Conservation (phyloP, 495 filamentous ascomycete genomes). For the Friedmanniomyces simplex region DNA sequence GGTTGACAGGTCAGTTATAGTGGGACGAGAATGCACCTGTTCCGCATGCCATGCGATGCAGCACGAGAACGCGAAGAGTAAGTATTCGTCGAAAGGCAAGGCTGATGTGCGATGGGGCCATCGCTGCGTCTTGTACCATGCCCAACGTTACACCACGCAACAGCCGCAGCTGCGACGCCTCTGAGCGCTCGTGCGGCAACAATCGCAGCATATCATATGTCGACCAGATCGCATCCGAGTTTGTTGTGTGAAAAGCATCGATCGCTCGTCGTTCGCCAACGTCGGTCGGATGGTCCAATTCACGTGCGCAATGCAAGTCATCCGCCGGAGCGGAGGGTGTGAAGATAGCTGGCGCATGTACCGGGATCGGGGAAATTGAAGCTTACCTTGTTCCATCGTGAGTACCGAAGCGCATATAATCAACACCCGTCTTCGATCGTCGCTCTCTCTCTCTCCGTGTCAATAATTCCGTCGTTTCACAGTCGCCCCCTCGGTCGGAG, state of each 20-base stretch:
- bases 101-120: not conserved
- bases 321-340: not conserved
- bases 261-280: not conserved
- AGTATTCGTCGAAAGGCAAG: not conserved
- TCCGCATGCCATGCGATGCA: too few species aligned
- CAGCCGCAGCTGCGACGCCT: not conserved
- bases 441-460: not conserved
- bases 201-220: not conserved
- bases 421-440: not conserved
- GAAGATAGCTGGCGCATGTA: constrained; percentile 3
- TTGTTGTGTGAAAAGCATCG: not conserved
- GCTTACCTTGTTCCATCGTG: constrained; percentile 19
- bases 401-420: constrained; percentile 10
- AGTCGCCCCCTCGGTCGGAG: not conserved
- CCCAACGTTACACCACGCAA: constrained; percentile 14
- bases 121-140: not conserved
- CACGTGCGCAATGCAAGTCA: not conserved
- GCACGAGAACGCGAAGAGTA: too few species aligned
- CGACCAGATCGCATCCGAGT: not conserved
- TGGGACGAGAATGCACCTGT: not conserved
- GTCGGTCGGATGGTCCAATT: not conserved
- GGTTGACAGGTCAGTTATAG: constrained; percentile 4
- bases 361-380: not conserved
- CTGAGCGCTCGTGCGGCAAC: not conserved
- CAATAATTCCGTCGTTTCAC: not conserved